Percentiles rank a stretch among this genome's conserved stretches.
Evolutionary conservation across 1,284 basidiomycete species (phyloP).

Genomic region (Moesziomyces antarcticus): DNA sequence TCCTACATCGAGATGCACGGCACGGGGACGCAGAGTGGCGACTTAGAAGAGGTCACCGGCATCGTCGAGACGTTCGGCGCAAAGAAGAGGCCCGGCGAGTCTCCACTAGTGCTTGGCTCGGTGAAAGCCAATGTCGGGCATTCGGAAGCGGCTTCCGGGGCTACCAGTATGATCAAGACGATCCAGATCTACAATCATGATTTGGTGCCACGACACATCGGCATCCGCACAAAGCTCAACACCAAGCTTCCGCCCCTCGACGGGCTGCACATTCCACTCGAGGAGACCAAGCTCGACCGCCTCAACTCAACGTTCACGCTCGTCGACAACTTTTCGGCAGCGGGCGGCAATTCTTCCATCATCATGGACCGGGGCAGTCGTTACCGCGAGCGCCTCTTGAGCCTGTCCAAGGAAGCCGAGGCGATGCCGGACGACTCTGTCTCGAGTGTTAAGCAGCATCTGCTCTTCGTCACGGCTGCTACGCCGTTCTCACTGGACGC

Average conservation of each 20-base stretch:
- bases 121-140: constrained; percentile 54
- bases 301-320: constrained; percentile 22
- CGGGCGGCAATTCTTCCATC: constrained; percentile 49
- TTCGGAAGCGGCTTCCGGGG: constrained; percentile 45
- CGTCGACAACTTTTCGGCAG: constrained; percentile 53
- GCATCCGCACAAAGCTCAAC: constrained; percentile 50
- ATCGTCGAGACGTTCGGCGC: constrained; percentile 52
- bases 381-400: constrained; percentile 16
- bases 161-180: constrained; percentile 50
- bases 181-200: constrained; percentile 36
- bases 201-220: constrained; percentile 40
- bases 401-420: constrained; percentile 8
- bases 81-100: constrained; percentile 19
- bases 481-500: constrained; percentile 40
- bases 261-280: constrained; percentile 33
- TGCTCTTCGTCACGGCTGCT: constrained; percentile 39
- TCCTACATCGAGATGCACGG: constrained; percentile 51
- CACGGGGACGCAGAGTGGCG: constrained; percentile 53
- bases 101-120: constrained; percentile 39
- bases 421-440: background rate
- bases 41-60: constrained; percentile 48
- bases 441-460: constrained; percentile 5
- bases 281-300: constrained; percentile 20
- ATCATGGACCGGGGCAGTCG: constrained; percentile 34
- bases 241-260: constrained; percentile 41